A percentile compares a stretch with the other conserved stretches of the same genome.
These are phyloP conservation scores for Ganoderma lingzhi DNA, from an alignment of 1,284 basidiomycete genomes.

Conservation along the genomic window DNA sequence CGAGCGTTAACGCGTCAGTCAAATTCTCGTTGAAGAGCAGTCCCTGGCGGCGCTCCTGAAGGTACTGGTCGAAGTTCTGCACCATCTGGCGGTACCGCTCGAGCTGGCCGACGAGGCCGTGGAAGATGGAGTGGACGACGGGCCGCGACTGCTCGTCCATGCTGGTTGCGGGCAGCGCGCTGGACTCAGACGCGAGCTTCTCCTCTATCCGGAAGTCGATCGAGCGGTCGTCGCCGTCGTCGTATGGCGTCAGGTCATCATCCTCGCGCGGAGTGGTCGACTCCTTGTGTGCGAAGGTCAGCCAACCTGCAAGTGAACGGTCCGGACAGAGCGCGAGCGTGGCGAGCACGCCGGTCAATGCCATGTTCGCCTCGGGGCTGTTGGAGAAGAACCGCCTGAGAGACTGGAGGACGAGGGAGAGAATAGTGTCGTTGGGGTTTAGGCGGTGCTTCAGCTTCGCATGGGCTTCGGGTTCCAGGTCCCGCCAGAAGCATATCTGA, in stretches of 20 bases:
- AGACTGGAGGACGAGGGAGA: slow-evolving; percentile 75
- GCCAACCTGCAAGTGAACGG: slow-evolving; percentile 89
- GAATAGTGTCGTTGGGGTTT: slow-evolving; percentile 81
- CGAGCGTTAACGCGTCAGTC: slow-evolving; percentile 85
- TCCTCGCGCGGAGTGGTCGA: slow-evolving; percentile 25
- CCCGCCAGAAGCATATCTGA: slow-evolving; percentile 63
- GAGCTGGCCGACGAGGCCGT: slow-evolving; percentile 80
- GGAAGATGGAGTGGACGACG: slow-evolving; percentile 81
- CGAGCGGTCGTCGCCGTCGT: slow-evolving; percentile 78
- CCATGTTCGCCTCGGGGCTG: slow-evolving; percentile 87
- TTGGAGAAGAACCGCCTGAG: slow-evolving; percentile 86
- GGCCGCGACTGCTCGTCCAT: slow-evolving; percentile 79
- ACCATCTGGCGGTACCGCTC: slow-evolving; percentile 81
- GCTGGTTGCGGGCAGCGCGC: slow-evolving; percentile 67
- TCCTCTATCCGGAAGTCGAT: slow-evolving; percentile 78
- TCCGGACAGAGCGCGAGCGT: slow-evolving; percentile 85
- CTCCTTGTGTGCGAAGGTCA: slow-evolving; percentile 70
- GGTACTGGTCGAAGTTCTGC: slow-evolving; percentile 84
- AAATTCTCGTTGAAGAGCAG: slow-evolving; percentile 93
- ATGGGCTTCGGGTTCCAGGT: slow-evolving; percentile 49
- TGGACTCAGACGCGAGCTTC: slow-evolving; percentile 64
- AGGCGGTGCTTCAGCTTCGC: slow-evolving; percentile 72
- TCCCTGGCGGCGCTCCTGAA: slow-evolving; percentile 88
- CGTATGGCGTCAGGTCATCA: slow-evolving; percentile 33
- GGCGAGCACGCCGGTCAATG: slow-evolving; percentile 84